Evolutionary conservation across 1,284 basidiomycete genomes (phyloP), one percentile per base, ranked within the genome.

Genomic region (Ceratobasidium papillatum): DNA sequence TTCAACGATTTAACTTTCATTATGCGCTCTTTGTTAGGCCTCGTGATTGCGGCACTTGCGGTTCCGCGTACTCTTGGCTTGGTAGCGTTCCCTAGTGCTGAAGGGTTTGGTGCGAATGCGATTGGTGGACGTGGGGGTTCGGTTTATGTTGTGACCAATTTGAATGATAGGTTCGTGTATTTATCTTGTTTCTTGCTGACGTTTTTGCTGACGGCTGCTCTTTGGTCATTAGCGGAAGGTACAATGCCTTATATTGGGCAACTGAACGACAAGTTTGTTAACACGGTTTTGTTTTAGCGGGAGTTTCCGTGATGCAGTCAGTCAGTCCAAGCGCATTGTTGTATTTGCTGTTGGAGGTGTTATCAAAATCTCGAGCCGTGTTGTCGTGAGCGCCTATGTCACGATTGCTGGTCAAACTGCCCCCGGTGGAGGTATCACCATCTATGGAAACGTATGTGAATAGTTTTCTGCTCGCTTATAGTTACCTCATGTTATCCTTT

Each of bases 221-320:
- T 38, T 36, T 11, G 3, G 22, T 25, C 25, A 41, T 41, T 25
- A 69, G 66, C 22, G 66, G 66, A 58, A 52, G 32, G 66, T 58
- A 47, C 43, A 52, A 38, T 36, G 19, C 22, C 34, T 58, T 41
- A 30, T 45, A 11, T 4, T 32, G 32, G 3, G 17, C 30, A 25
- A 52, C 30, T 11, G 11, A n/a, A 61, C 12, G 17, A 17, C 27
- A 2, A 51, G 17, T 51, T 34, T 41, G 7, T 30, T 43, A 17
- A 41, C 32, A 27, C 27, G 2, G 51, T 30, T n/a, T 1, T 22
- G 1, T 59, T 81, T 81, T 17, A 41, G 80, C 65, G 82, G 82
- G 34, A 82, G 81, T 76, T 80, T 83, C 68, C 81, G 81, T 41
- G 82, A 83, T 54, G 82, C 82, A 11, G 82, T 83, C 19, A 82